Evolutionary conservation across 768 basidiomycete species (phyloP), one percentile per base, ranked within the genome.

Genomic region (Leucosporidium creatinivorum): DNA sequence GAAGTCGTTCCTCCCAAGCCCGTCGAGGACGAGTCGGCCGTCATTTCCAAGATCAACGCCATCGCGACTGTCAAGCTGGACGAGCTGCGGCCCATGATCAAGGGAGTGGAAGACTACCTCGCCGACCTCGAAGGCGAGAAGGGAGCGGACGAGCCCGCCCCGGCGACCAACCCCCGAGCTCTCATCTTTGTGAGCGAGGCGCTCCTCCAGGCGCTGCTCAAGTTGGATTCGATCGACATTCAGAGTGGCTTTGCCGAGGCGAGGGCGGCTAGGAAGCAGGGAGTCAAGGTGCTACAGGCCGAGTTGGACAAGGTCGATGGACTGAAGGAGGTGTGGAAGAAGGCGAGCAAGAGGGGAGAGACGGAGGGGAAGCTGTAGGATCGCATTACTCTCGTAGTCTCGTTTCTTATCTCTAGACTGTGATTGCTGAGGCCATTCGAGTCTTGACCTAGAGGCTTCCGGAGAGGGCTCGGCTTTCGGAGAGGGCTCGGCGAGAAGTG

Each of bases 191-290:
- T 98, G 61, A 85, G 84, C 30, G 94, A 97, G 79, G 79, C 90
- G 64, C 82, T 98, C 30, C 82, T 96, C 30, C 93, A 96, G 76
- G 83, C 86, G n/a, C 81, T 98, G 31, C 83, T 98, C 25, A 85
- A 89, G 59, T 80, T 98, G 44, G 94, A 98, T 74, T 89, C 87
- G 59, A 82, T 96, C 74, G 79, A 81, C 50, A 82, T 91, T 25
- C 88, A 90, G 55, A 80, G 81, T 48, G 83, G 85, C 59, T 96
- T 91, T 89, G 82, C 84, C 13, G 82, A 86, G 7, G 93, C 92
- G 19, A 83, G 93, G 74, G 81, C 80, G 71, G 85, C 88, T 77
- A 82, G 93, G 69, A 96, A 94, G 79, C 85, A 83, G 39, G 93
- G 90, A 1, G 93, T 98, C 58, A 86, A 83, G 70, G 85, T 87